Evolutionary conservation across 345 rosid genomes (phyloP).

Genomic region (Carallia pectinifolia): DNA sequence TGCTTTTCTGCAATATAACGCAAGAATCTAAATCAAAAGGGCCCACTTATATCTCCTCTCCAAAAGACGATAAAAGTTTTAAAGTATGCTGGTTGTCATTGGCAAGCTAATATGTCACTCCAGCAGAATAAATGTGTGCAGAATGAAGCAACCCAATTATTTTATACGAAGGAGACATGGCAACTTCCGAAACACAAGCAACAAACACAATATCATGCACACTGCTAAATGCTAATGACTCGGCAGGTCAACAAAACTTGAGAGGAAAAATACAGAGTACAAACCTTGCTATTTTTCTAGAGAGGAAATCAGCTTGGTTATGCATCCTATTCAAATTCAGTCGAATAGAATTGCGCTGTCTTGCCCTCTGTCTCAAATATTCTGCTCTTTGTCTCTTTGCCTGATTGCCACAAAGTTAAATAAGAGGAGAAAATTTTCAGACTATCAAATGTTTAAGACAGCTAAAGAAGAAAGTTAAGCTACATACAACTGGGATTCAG

Average conservation of each 20-base stretch:
- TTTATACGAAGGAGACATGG: background rate
- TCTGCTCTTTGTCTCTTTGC: slow-evolving; percentile 89
- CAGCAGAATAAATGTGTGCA: no score
- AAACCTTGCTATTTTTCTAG: slow-evolving; percentile 75
- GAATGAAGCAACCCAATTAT: background rate
- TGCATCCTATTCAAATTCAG: slow-evolving; percentile 51
- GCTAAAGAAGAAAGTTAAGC: no score
- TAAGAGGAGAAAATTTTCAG: slow-evolving; percentile 4
- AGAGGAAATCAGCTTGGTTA: slow-evolving; percentile 75
- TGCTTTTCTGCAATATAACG: background rate
- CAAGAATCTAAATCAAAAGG: background rate
- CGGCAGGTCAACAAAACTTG: background rate
- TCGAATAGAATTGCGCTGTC: slow-evolving; percentile 50
- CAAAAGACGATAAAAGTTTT: background rate
- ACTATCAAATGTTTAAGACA: background rate
- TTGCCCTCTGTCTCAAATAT: slow-evolving; percentile 78
- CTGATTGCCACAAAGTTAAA: slow-evolving; percentile 35
- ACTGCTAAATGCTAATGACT: background rate
- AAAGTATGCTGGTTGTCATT: no score
- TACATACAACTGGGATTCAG: no score
- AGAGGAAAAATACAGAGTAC: background rate
- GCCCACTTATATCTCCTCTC: background rate
- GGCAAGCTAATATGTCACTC: no score
- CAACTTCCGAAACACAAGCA: background rate
- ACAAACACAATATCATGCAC: no score